Conservation (phyloP, 2,329 filamentous ascomycete species). For the Cadophora sp. region DNA sequence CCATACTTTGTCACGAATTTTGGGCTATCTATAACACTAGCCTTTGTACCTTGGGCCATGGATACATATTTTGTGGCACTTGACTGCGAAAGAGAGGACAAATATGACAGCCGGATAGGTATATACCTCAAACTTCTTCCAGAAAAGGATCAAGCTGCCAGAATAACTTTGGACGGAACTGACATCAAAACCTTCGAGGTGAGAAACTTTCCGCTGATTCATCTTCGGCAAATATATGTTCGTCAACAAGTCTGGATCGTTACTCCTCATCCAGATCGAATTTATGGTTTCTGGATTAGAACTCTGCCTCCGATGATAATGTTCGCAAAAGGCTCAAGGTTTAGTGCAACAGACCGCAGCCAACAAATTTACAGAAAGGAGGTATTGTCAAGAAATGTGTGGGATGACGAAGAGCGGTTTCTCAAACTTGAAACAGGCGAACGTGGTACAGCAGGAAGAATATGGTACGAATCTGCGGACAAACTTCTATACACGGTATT, state of each 20-base stretch:
- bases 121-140: not conserved
- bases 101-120: not conserved
- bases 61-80: constrained; percentile 34
- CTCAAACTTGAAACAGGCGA: constrained; percentile 23
- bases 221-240: not conserved
- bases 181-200: not conserved
- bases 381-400: constrained; percentile 13
- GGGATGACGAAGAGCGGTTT: constrained; percentile 23
- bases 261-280: not conserved
- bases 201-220: not conserved
- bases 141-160: not conserved
- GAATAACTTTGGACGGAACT: not conserved
- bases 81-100: constrained; percentile 26
- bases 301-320: not conserved
- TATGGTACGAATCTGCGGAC: constrained; percentile 14
- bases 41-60: constrained; percentile 34
- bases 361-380: not conserved
- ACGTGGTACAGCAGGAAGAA: constrained; percentile 21
- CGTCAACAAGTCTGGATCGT: not conserved
- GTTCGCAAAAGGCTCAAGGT: not conserved
- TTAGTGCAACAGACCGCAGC: not conserved
- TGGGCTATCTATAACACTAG: constrained; percentile 32
- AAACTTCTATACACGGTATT: not conserved
- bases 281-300: not conserved
- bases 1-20: constrained; percentile 34